These are phyloP conservation scores for Aspergillus japonicus DNA, from an alignment of 2,329 filamentous ascomycete species.

Conservation along the genomic window DNA sequence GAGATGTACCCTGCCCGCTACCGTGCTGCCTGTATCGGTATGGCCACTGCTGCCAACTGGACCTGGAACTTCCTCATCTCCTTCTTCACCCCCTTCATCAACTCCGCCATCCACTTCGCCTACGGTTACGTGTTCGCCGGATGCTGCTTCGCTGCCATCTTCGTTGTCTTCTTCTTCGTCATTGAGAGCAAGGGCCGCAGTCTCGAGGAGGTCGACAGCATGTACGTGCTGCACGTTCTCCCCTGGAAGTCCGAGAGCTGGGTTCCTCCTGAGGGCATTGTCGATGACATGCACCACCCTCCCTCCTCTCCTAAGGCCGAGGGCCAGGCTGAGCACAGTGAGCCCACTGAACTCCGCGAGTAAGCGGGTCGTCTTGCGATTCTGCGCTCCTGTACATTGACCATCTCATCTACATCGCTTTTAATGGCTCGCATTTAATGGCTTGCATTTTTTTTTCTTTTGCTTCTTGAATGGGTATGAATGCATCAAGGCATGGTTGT, in stretches of 20 bases:
- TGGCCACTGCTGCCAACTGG: constrained; percentile 79
- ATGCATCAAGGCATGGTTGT: constrained; percentile 2
- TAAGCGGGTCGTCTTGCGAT: constrained; percentile 7
- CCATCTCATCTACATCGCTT: constrained; percentile 1
- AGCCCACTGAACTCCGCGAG: constrained; percentile 22
- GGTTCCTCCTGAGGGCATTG: constrained; percentile 35
- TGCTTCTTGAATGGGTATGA: not conserved
- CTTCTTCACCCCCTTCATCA: constrained; percentile 82
- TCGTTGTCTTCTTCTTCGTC: constrained; percentile 74
- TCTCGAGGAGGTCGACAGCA: constrained; percentile 76
- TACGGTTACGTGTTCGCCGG: constrained; percentile 78
- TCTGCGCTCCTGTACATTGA: constrained; percentile 2
- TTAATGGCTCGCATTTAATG: constrained; percentile 6
- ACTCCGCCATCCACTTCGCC: constrained; percentile 66
- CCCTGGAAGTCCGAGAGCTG: constrained; percentile 62
- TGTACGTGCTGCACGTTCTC: constrained; percentile 67
- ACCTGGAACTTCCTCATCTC: constrained; percentile 71
- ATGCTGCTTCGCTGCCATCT: constrained; percentile 64
- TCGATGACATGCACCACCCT: constrained; percentile 28
- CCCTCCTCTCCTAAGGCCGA: constrained; percentile 10
- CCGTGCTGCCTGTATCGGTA: constrained; percentile 73
- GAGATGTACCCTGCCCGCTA: constrained; percentile 49
- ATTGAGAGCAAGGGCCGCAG: constrained; percentile 71
- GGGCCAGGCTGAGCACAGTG: constrained; percentile 19
- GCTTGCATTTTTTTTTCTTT: constrained; percentile 5